phyloP scores from a whole-genome alignment of 1,284 basidiomycete species.

The Cutaneotrichosporon sp. region DNA sequence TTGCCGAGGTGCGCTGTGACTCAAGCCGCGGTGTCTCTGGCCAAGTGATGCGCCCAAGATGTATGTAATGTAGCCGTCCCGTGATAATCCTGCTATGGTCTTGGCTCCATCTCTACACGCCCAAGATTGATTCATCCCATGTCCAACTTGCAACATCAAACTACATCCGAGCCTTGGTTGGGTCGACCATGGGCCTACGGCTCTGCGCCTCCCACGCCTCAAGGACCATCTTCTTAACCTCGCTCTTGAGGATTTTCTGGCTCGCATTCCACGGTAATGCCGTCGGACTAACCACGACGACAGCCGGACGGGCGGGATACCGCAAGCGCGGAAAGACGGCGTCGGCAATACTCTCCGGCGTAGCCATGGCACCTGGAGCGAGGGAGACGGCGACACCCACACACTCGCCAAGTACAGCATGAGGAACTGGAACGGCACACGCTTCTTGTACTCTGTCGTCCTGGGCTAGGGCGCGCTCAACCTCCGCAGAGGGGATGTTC shows the following conservation, averaged over 20 bases:
- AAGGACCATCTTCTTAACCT: constrained; percentile 25
- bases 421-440: constrained; percentile 42
- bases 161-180: constrained; percentile 15
- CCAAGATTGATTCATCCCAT: no score
- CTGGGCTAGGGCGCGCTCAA: constrained; percentile 45
- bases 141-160: neutral
- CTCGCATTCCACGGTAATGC: constrained; percentile 29
- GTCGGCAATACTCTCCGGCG: constrained; percentile 13
- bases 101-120: no score
- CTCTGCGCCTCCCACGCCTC: constrained; percentile 20
- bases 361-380: constrained; percentile 20
- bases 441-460: constrained; percentile 40
- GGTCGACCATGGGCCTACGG: constrained; percentile 21
- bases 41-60: no score
- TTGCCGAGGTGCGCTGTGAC: no score
- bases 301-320: constrained; percentile 22
- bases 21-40: no score
- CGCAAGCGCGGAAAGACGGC: constrained; percentile 18
- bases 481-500: constrained; percentile 45
- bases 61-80: no score
- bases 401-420: constrained; percentile 40
- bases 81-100: no score
- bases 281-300: constrained; percentile 23
- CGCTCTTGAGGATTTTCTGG: constrained; percentile 23
- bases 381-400: constrained; percentile 43